Percentiles rank a stretch among this genome's conserved stretches.
phyloP scores from a whole-genome alignment of 2,329 filamentous ascomycete genomes.

The Herpotrichia juniperi region DNA sequence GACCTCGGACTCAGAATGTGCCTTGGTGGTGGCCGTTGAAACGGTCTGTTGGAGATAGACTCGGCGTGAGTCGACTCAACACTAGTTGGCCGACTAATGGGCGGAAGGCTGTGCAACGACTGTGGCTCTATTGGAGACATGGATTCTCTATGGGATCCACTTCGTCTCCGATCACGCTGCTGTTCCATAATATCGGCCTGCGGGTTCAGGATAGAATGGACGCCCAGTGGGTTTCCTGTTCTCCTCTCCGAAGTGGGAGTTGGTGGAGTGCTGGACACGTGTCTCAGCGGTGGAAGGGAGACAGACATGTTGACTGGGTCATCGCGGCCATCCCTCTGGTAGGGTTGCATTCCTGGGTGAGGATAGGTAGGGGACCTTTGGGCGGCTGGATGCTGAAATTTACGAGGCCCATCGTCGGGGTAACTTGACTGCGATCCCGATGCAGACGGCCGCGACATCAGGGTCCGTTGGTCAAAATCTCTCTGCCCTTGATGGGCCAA shows the following conservation, averaged over 20 bases:
- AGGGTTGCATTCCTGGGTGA: slow-evolving; percentile 33
- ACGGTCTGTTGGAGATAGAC: slow-evolving; percentile 25
- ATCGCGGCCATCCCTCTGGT: slow-evolving; percentile 27
- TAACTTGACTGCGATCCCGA: slow-evolving; percentile 25
- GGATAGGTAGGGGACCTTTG: slow-evolving; percentile 34
- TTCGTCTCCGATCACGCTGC: slow-evolving; percentile 44
- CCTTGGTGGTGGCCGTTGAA: slow-evolving; percentile 43
- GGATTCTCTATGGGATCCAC: slow-evolving; percentile 52
- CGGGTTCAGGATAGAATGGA: slow-evolving; percentile 56
- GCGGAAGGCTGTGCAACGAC: slow-evolving; percentile 37
- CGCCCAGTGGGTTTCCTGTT: slow-evolving; percentile 45
- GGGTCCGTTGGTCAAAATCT: slow-evolving; percentile 37
- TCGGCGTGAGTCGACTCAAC: slow-evolving; percentile 40
- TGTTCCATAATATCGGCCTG: slow-evolving; percentile 42
- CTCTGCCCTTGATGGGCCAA: slow-evolving; percentile 33
- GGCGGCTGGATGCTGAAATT: slow-evolving; percentile 27
- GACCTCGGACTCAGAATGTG: slow-evolving; percentile 65
- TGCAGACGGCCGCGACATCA: slow-evolving; percentile 34
- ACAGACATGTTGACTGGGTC: slow-evolving; percentile 21
- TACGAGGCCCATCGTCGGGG: slow-evolving; percentile 14
- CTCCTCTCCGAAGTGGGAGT: slow-evolving; percentile 37
- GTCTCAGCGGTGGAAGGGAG: slow-evolving; percentile 42
- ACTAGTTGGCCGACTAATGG: slow-evolving; percentile 43
- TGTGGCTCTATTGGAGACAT: slow-evolving; percentile 46
- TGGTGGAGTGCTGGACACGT: slow-evolving; percentile 42